Conservation (phyloP, 192 early-diverging fungal genomes). For the Coemansia sp. region DNA sequence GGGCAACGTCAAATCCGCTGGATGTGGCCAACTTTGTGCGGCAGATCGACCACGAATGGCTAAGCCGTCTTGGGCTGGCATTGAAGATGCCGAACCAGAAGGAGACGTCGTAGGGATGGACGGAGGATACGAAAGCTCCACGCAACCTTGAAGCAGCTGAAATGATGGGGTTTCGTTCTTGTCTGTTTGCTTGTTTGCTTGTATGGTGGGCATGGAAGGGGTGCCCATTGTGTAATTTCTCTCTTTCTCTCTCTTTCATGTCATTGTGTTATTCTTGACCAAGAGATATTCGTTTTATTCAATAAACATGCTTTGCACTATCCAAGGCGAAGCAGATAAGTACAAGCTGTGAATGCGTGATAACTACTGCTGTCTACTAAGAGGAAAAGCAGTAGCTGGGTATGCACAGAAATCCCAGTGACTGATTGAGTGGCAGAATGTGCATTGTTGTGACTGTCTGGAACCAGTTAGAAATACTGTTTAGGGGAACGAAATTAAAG, state of each 20-base stretch:
- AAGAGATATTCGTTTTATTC: too few relatives aligned
- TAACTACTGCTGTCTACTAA: too few relatives aligned
- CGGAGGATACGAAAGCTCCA: neutral
- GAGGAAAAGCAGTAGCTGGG: too few relatives aligned
- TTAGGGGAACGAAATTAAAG: neutral
- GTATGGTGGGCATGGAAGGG: too few relatives aligned
- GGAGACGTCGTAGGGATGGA: neutral
- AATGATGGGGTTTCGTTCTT: too few relatives aligned
- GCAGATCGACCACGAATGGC: constrained; percentile 42
- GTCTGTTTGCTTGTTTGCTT: too few relatives aligned
- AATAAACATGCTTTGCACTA: neutral
- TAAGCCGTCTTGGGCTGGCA: constrained; percentile 24
- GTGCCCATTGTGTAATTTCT: too few relatives aligned
- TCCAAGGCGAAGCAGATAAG: too few relatives aligned
- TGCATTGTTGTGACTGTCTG: neutral
- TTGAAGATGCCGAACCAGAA: constrained; percentile 26
- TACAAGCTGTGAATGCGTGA: too few relatives aligned
- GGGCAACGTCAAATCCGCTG: constrained; percentile 46
- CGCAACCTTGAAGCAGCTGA: too few relatives aligned
- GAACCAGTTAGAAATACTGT: neutral
- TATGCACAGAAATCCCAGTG: neutral
- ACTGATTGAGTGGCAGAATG: neutral
- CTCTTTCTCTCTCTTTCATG: too few relatives aligned
- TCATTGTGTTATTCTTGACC: too few relatives aligned
- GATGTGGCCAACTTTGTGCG: constrained; percentile 52